Conservation (phyloP, 371 early-diverging fungal genomes). For the Entomophthora muscae region DNA sequence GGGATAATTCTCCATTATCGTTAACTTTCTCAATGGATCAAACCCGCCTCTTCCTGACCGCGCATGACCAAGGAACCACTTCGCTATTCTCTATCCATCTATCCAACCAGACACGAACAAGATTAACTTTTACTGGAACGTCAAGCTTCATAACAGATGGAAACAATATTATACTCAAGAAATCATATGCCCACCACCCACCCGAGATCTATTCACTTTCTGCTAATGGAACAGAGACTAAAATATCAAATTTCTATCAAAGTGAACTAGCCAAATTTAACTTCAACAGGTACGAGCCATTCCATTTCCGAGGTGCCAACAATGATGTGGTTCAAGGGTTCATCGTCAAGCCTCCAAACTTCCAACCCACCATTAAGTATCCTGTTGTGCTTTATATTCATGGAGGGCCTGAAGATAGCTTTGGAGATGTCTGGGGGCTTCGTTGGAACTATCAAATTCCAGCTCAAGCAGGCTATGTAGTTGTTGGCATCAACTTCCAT, state of each 20-base stretch:
- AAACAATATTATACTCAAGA: no score
- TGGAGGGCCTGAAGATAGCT: conserved; percentile 68
- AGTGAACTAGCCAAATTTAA: no score
- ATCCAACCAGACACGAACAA: conserved; percentile 19
- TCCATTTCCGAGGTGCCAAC: conserved; percentile 45
- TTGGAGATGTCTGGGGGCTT: conserved; percentile 41
- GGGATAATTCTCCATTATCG: conserved; percentile 44
- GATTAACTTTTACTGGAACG: conserved; percentile 29
- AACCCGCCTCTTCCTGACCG: conserved; percentile 29
- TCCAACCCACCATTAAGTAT: conserved; percentile 32
- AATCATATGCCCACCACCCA: no score
- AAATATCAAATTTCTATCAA: conserved; percentile 20
- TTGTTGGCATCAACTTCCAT: conserved; percentile 52
- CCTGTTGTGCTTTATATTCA: conserved; percentile 70
- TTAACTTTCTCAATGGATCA: conserved; percentile 32
- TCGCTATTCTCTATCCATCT: conserved; percentile 33
- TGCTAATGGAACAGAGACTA: no score
- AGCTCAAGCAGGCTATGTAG: conserved; percentile 51
- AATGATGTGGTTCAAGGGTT: conserved; percentile 47
- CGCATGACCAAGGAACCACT: conserved; percentile 34
- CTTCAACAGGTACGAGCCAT: no score
- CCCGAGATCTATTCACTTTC: conserved; percentile 20
- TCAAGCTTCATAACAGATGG: no score
- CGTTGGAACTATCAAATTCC: conserved; percentile 55
- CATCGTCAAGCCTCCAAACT: conserved; percentile 45